A percentile compares a stretch with the other conserved stretches of the same genome.
phyloP scores from a whole-genome alignment of 2,329 filamentous ascomycete species.

The Alternaria dauci region DNA sequence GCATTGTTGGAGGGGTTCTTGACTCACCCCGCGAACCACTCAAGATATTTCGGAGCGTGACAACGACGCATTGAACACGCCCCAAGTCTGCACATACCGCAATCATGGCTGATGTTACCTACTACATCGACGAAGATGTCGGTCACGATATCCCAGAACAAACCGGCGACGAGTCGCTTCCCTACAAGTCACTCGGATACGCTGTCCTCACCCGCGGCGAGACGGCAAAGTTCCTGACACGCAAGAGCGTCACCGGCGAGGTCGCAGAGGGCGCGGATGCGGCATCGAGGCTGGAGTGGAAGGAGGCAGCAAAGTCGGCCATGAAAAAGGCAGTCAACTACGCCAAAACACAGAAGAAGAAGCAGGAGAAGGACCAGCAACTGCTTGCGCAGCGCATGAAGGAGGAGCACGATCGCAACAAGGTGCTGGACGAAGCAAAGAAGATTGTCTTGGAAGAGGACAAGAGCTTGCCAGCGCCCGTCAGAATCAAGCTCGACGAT shows the following conservation, averaged over 20 bases:
- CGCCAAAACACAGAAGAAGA: conserved; percentile 81
- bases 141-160: conserved; percentile 72
- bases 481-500: conserved; percentile 78
- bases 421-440: conserved; percentile 82
- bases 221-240: conserved; percentile 70
- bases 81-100: conserved; percentile 37
- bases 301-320: conserved; percentile 82
- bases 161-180: conserved; percentile 75
- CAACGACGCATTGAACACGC: conserved; percentile 26
- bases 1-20: conserved; percentile 22
- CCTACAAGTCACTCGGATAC: conserved; percentile 82
- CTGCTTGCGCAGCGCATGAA: conserved; percentile 75
- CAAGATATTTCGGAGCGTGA: conserved; percentile 39
- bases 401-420: conserved; percentile 73
- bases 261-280: conserved; percentile 62
- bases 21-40: conserved; percentile 33
- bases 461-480: conserved; percentile 73
- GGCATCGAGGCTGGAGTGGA: conserved; percentile 73
- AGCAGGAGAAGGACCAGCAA: conserved; percentile 79
- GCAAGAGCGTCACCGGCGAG: conserved; percentile 60
- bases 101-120: conserved; percentile 54
- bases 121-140: conserved; percentile 83
- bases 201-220: conserved; percentile 77
- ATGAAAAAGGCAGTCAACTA: conserved; percentile 84
- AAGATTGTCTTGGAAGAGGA: conserved; percentile 77